Evolutionary conservation across 2,329 filamentous ascomycete genomes (phyloP).

Genomic region (Aphanocladium album): DNA sequence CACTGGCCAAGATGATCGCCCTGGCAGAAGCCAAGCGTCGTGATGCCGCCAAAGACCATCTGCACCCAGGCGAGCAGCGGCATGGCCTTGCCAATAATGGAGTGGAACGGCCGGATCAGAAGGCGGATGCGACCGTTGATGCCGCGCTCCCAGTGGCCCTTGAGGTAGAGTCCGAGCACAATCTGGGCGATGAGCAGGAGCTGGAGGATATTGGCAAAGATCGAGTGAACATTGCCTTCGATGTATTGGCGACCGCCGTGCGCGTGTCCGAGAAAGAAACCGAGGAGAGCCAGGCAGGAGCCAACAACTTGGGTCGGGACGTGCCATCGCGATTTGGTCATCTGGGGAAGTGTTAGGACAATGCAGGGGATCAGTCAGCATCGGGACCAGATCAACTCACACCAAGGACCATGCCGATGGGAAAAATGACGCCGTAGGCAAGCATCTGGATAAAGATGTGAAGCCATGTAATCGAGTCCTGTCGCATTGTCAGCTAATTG

Average conservation of each 20-base stretch:
- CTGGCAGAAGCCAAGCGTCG: conserved; percentile 85
- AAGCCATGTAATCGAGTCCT: conserved; percentile 84
- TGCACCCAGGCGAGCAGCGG: conserved; percentile 85
- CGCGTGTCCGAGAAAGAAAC: conserved; percentile 85
- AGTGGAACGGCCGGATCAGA: conserved; percentile 67
- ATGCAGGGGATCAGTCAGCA: neutral
- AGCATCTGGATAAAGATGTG: conserved; percentile 87
- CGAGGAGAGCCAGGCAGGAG: conserved; percentile 69
- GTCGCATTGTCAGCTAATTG: conserved; percentile 27
- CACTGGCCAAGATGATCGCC: conserved; percentile 90
- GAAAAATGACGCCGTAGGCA: conserved; percentile 88
- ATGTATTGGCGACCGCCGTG: conserved; percentile 87
- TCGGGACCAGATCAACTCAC: conserved; percentile 39
- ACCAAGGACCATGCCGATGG: conserved; percentile 90
- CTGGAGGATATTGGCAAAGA: conserved; percentile 77
- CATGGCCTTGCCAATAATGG: conserved; percentile 79
- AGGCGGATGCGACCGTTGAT: conserved; percentile 73
- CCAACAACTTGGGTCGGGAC: conserved; percentile 79
- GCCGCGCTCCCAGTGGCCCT: conserved; percentile 80
- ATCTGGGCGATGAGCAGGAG: conserved; percentile 73
- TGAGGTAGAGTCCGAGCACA: conserved; percentile 78
- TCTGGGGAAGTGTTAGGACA: conserved; percentile 44
- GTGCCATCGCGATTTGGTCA: conserved; percentile 88
- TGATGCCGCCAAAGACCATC: conserved; percentile 95
- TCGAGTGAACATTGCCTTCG: conserved; percentile 67